A percentile compares a stretch with the other conserved stretches of the same genome.
Evolutionary conservation across 257 asterid species (phyloP).

Genomic region (Coffea eugenioides): DNA sequence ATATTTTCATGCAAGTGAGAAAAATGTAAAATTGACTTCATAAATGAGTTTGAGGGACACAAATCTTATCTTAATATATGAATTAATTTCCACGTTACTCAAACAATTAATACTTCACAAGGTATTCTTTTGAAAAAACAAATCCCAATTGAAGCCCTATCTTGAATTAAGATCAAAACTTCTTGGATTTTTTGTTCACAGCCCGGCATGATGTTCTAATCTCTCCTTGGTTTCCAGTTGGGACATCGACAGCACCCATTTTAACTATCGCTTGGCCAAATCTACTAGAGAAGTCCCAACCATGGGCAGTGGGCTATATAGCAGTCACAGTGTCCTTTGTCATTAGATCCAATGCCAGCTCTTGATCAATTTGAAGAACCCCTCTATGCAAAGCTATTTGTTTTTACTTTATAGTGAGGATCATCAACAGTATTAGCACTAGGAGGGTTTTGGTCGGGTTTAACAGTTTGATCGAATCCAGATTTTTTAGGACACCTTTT

Average conservation of each 20-base stretch:
- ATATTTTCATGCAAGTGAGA: too few relatives aligned
- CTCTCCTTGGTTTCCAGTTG: constrained; percentile 15
- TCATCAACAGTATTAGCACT: constrained; percentile 42
- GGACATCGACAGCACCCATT: constrained; percentile 19
- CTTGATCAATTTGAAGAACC: constrained; percentile 52
- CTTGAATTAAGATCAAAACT: too few relatives aligned
- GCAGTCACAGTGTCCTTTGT: background rate
- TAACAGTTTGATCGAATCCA: constrained; percentile 22
- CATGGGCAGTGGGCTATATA: background rate
- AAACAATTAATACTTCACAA: too few relatives aligned
- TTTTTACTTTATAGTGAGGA: constrained; percentile 29
- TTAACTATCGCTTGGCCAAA: constrained; percentile 10
- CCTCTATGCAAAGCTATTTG: constrained; percentile 42
- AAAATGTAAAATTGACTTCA: too few relatives aligned
- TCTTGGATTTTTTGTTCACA: background rate
- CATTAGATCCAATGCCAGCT: constrained; percentile 30
- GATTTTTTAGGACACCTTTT: constrained; percentile 36
- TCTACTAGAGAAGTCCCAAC: background rate
- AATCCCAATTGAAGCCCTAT: too few relatives aligned
- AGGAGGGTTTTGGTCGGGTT: constrained; percentile 50
- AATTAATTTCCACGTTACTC: too few relatives aligned
- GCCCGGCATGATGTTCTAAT: constrained; percentile 4
- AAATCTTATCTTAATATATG: too few relatives aligned
- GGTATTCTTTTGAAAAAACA: too few relatives aligned
- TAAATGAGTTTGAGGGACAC: too few relatives aligned